These are phyloP conservation scores for Monosporascus ibericus DNA, from an alignment of 2,329 filamentous ascomycete genomes.

Conservation along the genomic window DNA sequence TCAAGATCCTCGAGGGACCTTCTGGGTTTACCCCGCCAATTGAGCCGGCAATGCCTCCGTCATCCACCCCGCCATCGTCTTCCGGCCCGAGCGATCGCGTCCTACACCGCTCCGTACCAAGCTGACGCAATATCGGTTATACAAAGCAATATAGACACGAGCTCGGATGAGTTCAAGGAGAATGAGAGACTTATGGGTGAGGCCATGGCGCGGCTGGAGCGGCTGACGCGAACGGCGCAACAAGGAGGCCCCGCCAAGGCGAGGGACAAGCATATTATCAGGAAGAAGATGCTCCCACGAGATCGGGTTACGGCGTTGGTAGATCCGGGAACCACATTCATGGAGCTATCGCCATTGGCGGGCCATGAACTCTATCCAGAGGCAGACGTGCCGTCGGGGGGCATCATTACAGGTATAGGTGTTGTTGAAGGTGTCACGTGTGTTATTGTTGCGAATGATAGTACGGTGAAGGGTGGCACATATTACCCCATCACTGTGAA, in stretches of 20 bases:
- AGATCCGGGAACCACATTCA: slow-evolving; percentile 82
- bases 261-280: slow-evolving; percentile 75
- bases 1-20: slow-evolving; percentile 40
- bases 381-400: slow-evolving; percentile 81
- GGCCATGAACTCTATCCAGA: slow-evolving; percentile 80
- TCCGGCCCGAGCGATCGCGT: slow-evolving; percentile 49
- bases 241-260: slow-evolving; percentile 77
- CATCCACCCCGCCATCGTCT: slow-evolving; percentile 23
- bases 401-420: slow-evolving; percentile 88
- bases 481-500: slow-evolving; percentile 98
- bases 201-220: slow-evolving; percentile 61
- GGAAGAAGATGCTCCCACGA: slow-evolving; percentile 90
- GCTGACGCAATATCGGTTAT: slow-evolving; percentile 77
- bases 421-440: slow-evolving; percentile 86
- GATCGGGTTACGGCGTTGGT: slow-evolving; percentile 83
- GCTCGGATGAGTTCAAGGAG: slow-evolving; percentile 71
- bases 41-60: slow-evolving; percentile 28
- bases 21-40: slow-evolving; percentile 37
- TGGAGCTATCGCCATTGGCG: slow-evolving; percentile 90
- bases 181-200: slow-evolving; percentile 74
- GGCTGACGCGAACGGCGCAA: slow-evolving; percentile 65
- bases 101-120: slow-evolving; percentile 75
- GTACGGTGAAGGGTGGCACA: slow-evolving; percentile 93
- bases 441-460: slow-evolving; percentile 92
- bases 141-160: slow-evolving; percentile 68